Evolutionary conservation across 2,329 filamentous ascomycete genomes (phyloP), one percentile per base, ranked within the genome.

Genomic region (Aspergillus costaricaensis): DNA sequence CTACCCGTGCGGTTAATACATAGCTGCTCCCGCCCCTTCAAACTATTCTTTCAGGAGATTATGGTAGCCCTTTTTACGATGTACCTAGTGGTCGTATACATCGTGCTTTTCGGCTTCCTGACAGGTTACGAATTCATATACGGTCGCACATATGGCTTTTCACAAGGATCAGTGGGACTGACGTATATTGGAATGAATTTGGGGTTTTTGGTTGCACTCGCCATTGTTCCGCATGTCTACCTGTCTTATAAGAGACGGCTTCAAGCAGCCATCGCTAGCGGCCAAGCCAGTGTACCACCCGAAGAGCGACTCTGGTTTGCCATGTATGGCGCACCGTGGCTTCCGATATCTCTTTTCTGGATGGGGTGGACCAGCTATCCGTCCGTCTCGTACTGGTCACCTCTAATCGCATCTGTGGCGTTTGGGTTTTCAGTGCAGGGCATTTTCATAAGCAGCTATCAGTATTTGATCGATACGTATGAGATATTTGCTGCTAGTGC

Each of bases 391-490:
- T 78, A 79, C 62, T 85, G 82, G 82, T 79, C 77, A 10, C 79
- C 80, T 0, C 72, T 85, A 0, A 71, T 68, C 1, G 81, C 82
- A 0, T 82, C 77, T 21, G 80, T 82, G 1, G 65, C 84, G 0
- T 84, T 85, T 63, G 83, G 83, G 2, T 80, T 80, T 57, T 81
- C 80, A 0, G 75, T 82, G 43, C 71, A 81, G 10, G 77, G 77
- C 41, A 73, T 84, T 3, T 84, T 83, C 67, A 79, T 83, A 59
- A 78, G 76, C 57, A 78, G 73, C 51, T 84, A 83, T 55, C 78
- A 82, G 70, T 86, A 86, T 67, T 81, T 86, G 58, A 85, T 86
- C 50, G 83, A 86, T 62, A 77, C 76, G 15, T 86, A 85, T 61
- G 81, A 83, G 50, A 74, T 75, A 1, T 83, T 83, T 60, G 78